Base-by-base conservation (phyloP, 306 rosid species). In the Cicer chorassanicum region DNA sequence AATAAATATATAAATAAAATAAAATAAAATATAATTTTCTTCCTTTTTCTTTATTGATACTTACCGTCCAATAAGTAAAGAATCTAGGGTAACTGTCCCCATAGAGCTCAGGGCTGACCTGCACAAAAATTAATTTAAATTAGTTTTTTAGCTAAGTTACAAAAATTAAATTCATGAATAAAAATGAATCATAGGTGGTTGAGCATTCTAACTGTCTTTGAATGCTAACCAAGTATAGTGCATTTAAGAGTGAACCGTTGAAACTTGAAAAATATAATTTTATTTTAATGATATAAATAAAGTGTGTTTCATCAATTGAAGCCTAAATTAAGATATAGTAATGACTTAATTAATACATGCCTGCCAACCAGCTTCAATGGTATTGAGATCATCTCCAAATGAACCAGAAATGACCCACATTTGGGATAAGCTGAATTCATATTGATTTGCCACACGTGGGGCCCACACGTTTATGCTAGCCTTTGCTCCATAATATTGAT, bases 301-400 rank as follows among this genome's bases (percentile, higher is more conserved):
- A 11, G 21, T 34, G 8, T 19, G 21, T 4, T 74, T 66, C 1
- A 49, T 64, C 56, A 36, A 50, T 42, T 41, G 62, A 72, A 57
- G 54, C 66, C 70, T 36, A 10, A 46, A 60, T 66, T 49, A 74
- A 51, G 67, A 40, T 83, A 81, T 7, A 77, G 65, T 65, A 70
- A 73, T 66, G 76, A 77, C 0, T 57, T 62, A 70, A 73, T 46
- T 14, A 46, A 73, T 51, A 70, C 70, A 48, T 82, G 70, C 99
- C 99, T 95, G 99, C 99, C 99, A 95, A 70, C 99, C 99, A 80
- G 98, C 98, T 86, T 95, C 99, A 82, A 95, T 92, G 46, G 99
- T 92, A 84, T 95, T 95, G 38, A 95, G 96, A 41, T 95, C 99
- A 19, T 95, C 85, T 6, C 99, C 98, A 75, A 95, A 95, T 45